Evolutionary conservation across 164 flowering plant genomes (phyloP).

Genomic region (Dillenia suffruticosa): DNA sequence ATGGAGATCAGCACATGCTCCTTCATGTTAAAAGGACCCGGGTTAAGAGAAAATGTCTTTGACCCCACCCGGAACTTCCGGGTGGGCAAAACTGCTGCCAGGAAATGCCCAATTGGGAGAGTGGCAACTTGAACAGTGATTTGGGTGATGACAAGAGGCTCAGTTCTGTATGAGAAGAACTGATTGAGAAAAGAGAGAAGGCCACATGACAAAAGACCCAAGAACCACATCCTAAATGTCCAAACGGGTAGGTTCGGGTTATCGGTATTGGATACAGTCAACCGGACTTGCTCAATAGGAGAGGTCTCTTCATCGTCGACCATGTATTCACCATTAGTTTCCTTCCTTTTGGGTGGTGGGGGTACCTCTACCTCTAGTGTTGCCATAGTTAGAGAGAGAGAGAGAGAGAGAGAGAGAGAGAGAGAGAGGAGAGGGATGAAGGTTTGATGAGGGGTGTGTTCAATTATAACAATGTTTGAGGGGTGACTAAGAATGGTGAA

Average conservation of each 20-base stretch:
- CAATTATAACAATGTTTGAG: no score
- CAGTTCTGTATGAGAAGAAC: slow-evolving; percentile 75
- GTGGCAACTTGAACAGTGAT: slow-evolving; percentile 64
- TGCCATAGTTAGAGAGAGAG: slow-evolving; percentile 8
- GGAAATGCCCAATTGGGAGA: slow-evolving; percentile 62
- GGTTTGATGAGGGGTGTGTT: no score
- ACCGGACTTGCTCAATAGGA: slow-evolving; percentile 75
- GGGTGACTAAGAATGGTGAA: no score
- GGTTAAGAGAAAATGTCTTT: no score
- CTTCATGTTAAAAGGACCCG: no score
- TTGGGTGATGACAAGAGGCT: slow-evolving; percentile 57
- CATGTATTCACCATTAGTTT: neutral
- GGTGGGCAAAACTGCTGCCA: slow-evolving; percentile 47
- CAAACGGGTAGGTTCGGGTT: slow-evolving; percentile 80
- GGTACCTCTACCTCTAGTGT: neutral
- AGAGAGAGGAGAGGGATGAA: no score
- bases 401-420: no score
- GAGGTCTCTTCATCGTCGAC: slow-evolving; percentile 55
- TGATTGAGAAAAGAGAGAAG: slow-evolving; percentile 78
- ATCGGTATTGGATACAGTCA: slow-evolving; percentile 78
- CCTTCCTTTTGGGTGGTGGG: no score
- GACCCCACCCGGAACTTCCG: slow-evolving; percentile 27
- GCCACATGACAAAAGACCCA: slow-evolving; percentile 64
- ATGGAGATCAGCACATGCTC: no score
- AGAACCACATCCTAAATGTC: slow-evolving; percentile 92